Percentiles rank a stretch among this genome's conserved stretches.
phyloP scores from a whole-genome alignment of 2,329 filamentous ascomycete species.

The Curvularia verruculosa region DNA sequence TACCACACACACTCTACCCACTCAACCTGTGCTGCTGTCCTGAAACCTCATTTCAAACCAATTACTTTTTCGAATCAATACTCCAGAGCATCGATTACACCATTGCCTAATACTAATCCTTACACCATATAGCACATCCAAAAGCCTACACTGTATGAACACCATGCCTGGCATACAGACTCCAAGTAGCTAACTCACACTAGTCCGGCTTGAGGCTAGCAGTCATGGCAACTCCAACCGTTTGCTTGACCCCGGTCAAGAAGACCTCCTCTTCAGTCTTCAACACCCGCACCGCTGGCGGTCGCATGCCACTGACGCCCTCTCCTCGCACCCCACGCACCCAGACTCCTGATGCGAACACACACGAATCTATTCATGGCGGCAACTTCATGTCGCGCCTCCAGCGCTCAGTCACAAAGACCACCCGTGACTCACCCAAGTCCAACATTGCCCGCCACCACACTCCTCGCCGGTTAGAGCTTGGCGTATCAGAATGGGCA shows the following conservation, averaged over 20 bases:
- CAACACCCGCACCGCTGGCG: conserved; percentile 88
- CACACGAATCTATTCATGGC: conserved; percentile 72
- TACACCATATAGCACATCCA: conserved; percentile 36
- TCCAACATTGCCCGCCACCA: conserved; percentile 85
- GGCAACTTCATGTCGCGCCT: conserved; percentile 81
- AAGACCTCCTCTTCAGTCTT: conserved; percentile 93
- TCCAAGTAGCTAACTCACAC: conserved; percentile 26
- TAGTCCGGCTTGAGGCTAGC: conserved; percentile 31
- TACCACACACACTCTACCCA: conserved; percentile 23
- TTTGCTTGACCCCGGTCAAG: conserved; percentile 86
- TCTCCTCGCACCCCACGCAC: conserved; percentile 73
- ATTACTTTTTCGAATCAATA: conserved; percentile 47
- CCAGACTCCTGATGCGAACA: conserved; percentile 53
- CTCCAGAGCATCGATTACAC: conserved; percentile 48
- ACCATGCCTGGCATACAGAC: conserved; percentile 9
- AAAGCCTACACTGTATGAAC: conserved; percentile 38
- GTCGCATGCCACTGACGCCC: conserved; percentile 91
- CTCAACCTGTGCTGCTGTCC: conserved; percentile 25
- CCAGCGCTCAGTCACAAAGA: conserved; percentile 70
- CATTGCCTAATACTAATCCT: conserved; percentile 50
- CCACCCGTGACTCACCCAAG: conserved; percentile 84
- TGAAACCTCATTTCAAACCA: conserved; percentile 22
- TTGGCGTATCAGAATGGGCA: conserved; percentile 91
- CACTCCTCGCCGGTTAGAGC: conserved; percentile 83
- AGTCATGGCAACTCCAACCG: conserved; percentile 79